These are phyloP conservation scores for Ogataea pignaliae DNA, from an alignment of 805 yeast genomes.

Conservation along the genomic window DNA sequence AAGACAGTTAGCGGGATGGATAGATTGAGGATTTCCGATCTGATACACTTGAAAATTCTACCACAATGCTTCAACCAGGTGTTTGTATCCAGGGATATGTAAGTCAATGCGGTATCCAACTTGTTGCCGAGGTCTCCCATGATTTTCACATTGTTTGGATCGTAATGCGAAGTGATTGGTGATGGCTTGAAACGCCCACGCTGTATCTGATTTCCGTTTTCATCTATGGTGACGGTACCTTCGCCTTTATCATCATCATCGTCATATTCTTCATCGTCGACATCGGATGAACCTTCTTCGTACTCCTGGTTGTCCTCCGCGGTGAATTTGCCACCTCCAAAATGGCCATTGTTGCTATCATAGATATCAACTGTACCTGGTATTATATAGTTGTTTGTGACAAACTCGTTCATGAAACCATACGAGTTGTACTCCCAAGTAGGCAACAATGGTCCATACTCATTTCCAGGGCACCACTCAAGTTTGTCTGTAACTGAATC, in stretches of 20 bases:
- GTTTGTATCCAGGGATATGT: constrained; percentile 68
- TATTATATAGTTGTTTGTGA: constrained; percentile 23
- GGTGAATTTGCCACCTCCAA: constrained; percentile 5
- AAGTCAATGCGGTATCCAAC: constrained; percentile 54
- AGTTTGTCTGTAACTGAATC: constrained; percentile 1
- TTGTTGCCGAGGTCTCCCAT: constrained; percentile 51
- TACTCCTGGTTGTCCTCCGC: constrained; percentile 21
- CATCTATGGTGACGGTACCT: no score
- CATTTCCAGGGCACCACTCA: constrained; percentile 16
- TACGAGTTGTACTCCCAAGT: constrained; percentile 28
- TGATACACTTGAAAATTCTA: constrained; percentile 61
- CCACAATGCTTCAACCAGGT: constrained; percentile 83
- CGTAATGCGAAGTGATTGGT: constrained; percentile 5
- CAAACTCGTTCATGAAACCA: constrained; percentile 30
- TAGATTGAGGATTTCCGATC: constrained; percentile 52
- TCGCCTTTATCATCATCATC: not conserved
- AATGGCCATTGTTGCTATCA: not conserved
- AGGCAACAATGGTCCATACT: constrained; percentile 17
- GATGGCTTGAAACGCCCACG: constrained; percentile 8
- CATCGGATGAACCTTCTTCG: constrained; percentile 9
- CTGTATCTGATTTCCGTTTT: constrained; percentile 1
- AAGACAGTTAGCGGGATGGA: constrained; percentile 72
- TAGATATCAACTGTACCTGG: constrained; percentile 3
- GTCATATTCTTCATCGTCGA: constrained; percentile 13
- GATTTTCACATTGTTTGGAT: constrained; percentile 12